phyloP scores from a whole-genome alignment of 495 filamentous ascomycete species.

The Talaromyces ruber region DNA sequence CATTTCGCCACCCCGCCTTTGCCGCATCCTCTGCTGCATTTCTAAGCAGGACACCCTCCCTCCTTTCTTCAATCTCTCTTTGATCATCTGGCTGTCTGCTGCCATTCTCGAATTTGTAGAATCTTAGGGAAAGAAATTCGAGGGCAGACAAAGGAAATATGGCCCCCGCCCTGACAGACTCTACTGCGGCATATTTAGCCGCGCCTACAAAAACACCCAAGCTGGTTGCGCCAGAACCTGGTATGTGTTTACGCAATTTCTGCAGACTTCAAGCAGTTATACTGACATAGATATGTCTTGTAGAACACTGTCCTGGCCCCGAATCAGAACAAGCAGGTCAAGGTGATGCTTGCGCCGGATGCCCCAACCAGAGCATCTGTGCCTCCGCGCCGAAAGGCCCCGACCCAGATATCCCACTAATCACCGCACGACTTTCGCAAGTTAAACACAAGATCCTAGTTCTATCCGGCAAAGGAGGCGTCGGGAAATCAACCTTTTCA shows the following conservation, averaged over 20 bases:
- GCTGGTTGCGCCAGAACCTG: conserved; percentile 88
- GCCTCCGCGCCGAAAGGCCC: conserved; percentile 91
- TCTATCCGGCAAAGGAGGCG: conserved; percentile 89
- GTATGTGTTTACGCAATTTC: conserved; percentile 20
- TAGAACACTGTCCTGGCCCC: conserved; percentile 91
- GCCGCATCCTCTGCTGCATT: background rate
- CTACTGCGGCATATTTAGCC: conserved; percentile 54
- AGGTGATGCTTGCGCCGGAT: conserved; percentile 83
- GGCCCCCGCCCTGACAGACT: conserved; percentile 65
- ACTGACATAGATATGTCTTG: conserved; percentile 4
- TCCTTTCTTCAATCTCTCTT: background rate
- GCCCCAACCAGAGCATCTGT: conserved; percentile 93
- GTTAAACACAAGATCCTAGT: conserved; percentile 88
- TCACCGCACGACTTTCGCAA: conserved; percentile 70
- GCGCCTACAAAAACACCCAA: conserved; percentile 62
- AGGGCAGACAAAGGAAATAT: conserved; percentile 25
- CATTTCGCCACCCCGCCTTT: background rate
- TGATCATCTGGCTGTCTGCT: background rate
- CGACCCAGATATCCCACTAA: conserved; percentile 85
- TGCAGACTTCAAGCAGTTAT: background rate
- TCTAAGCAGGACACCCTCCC: background rate
- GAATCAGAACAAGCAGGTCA: conserved; percentile 79
- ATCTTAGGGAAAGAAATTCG: background rate
- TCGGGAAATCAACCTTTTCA: conserved; percentile 91
- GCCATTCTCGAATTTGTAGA: background rate